Evolutionary conservation across 768 basidiomycete species (phyloP), one percentile per base, ranked within the genome.

Genomic region (Ramaria sp.): DNA sequence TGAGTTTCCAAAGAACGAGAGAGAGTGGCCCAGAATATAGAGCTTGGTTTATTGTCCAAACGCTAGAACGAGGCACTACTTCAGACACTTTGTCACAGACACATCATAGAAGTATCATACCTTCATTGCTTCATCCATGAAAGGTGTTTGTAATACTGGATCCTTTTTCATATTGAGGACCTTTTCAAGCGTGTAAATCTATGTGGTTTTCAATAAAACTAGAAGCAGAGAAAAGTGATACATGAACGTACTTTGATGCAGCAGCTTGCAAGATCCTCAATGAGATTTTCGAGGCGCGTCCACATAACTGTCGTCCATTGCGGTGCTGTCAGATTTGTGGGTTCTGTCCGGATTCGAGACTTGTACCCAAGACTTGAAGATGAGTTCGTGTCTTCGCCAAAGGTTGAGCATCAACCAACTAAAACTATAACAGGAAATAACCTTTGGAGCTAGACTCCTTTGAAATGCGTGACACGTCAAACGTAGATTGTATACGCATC

Each of bases 121-220:
- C 73, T 92, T 88, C 86, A 97, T 87, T 0, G 87, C 90, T 65
- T 94, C 93, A 50, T 96, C 94, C 25, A 98, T 69, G 68, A 98
- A 98, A 2, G 85, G 70, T 0, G 76, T 69, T 56, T 89, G 85
- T 0, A 88, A 83, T 32, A 77, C 70, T 0, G 84, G 73, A 63
- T 98, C 94, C 65, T 79, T 85, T 72, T 97, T 97, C 62, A 95
- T 67, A 62, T 78, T 82, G 34, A 98, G 72, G 1, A 98, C 95
- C 63, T 92, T 96, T 69, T 98, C 95, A 5, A 99, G 78, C 0
- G 86, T 87, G 66, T 98, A 95, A 5, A 98, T 90, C 91, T 41
- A 41, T 12, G 20, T 7, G 16, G 16, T 18, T n/a, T 4, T 34
- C 22, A 45, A 49, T n/a, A 22, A 12, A 48, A 28, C 24, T n/a